Base-by-base conservation (phyloP, 2,329 filamentous ascomycete genomes). In the Penicillium sp. region DNA sequence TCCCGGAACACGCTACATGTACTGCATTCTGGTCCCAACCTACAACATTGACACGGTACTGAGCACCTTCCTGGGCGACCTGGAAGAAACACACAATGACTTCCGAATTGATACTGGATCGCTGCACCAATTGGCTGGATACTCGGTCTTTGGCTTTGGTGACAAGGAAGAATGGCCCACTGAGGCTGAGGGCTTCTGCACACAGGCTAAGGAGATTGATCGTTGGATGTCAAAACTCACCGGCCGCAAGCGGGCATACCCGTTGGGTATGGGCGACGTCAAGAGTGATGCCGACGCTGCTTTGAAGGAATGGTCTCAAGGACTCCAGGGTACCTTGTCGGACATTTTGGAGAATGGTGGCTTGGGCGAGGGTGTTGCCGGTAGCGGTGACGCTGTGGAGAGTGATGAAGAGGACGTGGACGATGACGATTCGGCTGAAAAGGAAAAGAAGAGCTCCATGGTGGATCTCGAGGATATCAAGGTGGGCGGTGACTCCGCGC, bases 141-240 rank as follows among this genome's bases (percentile, higher is more conserved):
- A 96, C 71, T 91, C 91, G 0, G 92, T 98, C 0, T 98, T 98
- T 78, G 95, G 95, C 0, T 90, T 97, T 69, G 93, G 93, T 19
- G 93, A 98, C 72, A 87, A 85, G 61, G 91, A 96, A 71, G 92
- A 90, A 57, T 99, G 95, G 93, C 91, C 92, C 1, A 91, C 89
- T 0, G 92, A 96, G 75, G 85, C 88, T 58, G 90, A 95, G 66
- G 93, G 93, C 0, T 99, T 93, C 76, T 97, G 93, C 72, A 92
- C 91, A 61, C 93, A 98, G 72, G 93, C 93, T 1, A 90, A 88
- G 69, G 88, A 96, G 65, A 81, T 96, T 3, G 93, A 99, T 72
- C 92, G 87, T 72, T 98, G 95, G 93, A 91, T 99, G 90, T 92
- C 93, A n/a, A 96, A 92, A 71, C 77, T 99, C 68, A 96, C 93